Conservation (phyloP, 352 stramenopile genomes). For the Thraustochytrium sp. region DNA sequence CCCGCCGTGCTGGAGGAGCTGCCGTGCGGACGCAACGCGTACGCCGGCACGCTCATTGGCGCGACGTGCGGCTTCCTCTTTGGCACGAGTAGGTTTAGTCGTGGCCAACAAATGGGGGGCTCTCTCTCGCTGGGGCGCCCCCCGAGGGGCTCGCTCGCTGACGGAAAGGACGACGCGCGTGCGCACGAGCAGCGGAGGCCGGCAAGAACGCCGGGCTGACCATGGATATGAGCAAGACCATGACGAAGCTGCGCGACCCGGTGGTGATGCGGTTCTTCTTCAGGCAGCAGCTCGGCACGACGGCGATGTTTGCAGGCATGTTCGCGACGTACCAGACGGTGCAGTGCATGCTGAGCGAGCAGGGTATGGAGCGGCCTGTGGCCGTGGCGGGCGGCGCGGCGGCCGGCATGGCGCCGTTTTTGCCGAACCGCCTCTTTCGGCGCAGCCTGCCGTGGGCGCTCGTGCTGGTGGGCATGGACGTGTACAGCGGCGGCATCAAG, state of each 20-base stretch:
- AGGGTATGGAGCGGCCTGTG: background rate
- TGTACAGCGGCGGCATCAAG: slow-evolving; percentile 33
- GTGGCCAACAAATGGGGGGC: too few relatives aligned
- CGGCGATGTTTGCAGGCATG: slow-evolving; percentile 7
- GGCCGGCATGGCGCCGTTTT: background rate
- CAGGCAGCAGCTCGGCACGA: background rate
- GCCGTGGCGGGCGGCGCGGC: background rate
- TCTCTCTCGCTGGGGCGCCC: background rate
- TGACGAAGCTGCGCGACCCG: slow-evolving; percentile 18
- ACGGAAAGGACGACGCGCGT: background rate
- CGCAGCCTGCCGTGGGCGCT: slow-evolving; percentile 29
- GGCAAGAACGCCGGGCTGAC: slow-evolving; percentile 13
- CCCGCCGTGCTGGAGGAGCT: background rate
- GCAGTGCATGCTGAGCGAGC: background rate
- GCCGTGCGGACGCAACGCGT: background rate
- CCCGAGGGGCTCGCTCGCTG: background rate
- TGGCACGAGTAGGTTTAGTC: background rate
- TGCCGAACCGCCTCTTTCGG: slow-evolving; percentile 18
- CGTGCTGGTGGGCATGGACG: slow-evolving; percentile 21
- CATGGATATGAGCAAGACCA: background rate
- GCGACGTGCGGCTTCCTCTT: slow-evolving; percentile 36
- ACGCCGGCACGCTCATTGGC: slow-evolving; percentile 29
- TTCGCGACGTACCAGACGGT: slow-evolving; percentile 16
- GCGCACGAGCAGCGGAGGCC: background rate
- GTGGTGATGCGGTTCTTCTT: slow-evolving; percentile 39